Conservation (phyloP, 805 yeast genomes). For the Yamadazyma insecticola region DNA sequence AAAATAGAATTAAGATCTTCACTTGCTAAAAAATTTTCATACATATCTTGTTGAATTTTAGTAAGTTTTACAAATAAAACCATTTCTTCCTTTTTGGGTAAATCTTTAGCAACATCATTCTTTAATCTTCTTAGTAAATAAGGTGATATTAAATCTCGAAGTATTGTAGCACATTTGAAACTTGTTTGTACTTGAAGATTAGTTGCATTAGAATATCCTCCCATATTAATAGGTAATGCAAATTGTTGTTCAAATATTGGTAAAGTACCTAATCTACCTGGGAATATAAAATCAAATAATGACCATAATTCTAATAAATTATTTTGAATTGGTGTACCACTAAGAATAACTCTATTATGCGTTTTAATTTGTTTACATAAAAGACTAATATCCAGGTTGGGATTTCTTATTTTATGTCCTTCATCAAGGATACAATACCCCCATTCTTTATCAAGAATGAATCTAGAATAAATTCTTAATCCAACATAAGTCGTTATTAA, state of each 20-base stretch:
- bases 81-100: conserved; percentile 91
- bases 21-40: conserved; percentile 69
- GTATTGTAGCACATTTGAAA: conserved; percentile 88
- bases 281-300: conserved; percentile 89
- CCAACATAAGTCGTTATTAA: conserved; percentile 91
- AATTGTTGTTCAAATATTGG: conserved; percentile 94
- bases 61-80: conserved; percentile 90
- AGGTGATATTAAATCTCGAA: conserved; percentile 86
- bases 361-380: conserved; percentile 82
- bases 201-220: conserved; percentile 98
- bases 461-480: conserved; percentile 59
- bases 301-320: conserved; percentile 92
- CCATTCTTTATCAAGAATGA: conserved; percentile 70
- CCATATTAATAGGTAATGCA: conserved; percentile 86
- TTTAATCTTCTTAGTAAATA: conserved; percentile 83
- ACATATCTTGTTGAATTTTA: conserved; percentile 64
- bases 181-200: conserved; percentile 96
- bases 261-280: conserved; percentile 89
- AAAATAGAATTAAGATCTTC: conserved; percentile 70
- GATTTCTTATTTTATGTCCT: conserved; percentile 95
- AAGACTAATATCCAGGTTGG: conserved; percentile 83
- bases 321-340: conserved; percentile 97
- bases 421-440: conserved; percentile 90
- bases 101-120: conserved; percentile 89
- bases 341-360: conserved; percentile 77